Percentiles rank a stretch among this genome's conserved stretches.
Conservation (phyloP, 1,284 basidiomycete species). For the Marasmius oreades region DNA sequence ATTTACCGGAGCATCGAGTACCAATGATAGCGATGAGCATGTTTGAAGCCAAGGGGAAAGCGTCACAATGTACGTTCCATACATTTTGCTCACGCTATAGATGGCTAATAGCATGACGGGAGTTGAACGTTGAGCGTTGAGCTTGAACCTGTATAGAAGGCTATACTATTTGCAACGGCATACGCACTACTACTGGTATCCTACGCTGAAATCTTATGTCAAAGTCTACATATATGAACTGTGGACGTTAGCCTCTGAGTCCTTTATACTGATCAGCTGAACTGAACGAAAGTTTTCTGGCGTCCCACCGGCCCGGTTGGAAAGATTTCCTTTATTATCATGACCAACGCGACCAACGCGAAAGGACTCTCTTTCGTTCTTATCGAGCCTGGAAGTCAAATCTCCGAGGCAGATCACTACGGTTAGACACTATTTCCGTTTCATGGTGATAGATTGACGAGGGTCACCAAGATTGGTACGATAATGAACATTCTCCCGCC, state of each 20-base stretch:
- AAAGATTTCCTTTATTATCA: neutral
- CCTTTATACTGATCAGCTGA: too few species aligned
- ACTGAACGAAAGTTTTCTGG: too few species aligned
- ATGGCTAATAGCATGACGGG: too few species aligned
- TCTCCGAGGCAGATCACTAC: neutral
- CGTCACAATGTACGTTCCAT: too few species aligned
- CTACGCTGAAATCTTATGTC: too few species aligned
- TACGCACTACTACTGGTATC: too few species aligned
- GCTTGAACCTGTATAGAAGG: neutral
- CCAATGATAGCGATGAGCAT: constrained; percentile 76
- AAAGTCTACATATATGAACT: too few species aligned
- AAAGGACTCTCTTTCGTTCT: constrained; percentile 2
- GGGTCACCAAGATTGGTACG: constrained; percentile 14
- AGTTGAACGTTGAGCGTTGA: too few species aligned
- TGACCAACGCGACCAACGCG: neutral
- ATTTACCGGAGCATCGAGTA: constrained; percentile 79
- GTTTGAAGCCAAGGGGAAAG: neutral
- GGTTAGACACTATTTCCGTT: neutral
- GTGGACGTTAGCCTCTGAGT: too few species aligned
- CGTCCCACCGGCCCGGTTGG: neutral
- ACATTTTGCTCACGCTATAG: too few species aligned
- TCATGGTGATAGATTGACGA: neutral
- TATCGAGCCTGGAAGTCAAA: neutral
- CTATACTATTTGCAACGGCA: too few species aligned
- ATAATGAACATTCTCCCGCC: constrained; percentile 11